Evolutionary conservation across 148 eudicot genomes (phyloP).

Genomic region (Cornus suecica): DNA sequence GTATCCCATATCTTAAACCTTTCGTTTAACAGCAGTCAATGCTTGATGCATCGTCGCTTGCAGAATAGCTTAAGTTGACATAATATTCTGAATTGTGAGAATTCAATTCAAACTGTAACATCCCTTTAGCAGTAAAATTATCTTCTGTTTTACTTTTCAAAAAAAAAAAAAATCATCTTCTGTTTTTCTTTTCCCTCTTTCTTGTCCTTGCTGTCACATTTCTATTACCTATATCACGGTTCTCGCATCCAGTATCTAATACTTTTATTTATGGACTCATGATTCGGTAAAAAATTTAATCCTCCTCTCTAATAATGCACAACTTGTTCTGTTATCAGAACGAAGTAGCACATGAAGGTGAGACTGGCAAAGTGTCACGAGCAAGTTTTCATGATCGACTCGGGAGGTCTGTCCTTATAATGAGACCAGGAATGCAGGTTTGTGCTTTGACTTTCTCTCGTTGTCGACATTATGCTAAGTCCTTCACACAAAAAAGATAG

Average conservation of each 20-base stretch:
- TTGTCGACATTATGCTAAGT: neutral
- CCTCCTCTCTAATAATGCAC: neutral
- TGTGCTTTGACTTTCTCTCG: neutral
- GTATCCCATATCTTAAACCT: too few relatives aligned
- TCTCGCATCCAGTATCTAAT: neutral
- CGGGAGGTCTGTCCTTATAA: constrained; percentile 81
- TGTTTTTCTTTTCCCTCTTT: too few relatives aligned
- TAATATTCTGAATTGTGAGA: neutral
- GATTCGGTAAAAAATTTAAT: neutral
- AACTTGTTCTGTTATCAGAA: constrained; percentile 37
- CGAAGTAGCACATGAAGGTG: constrained; percentile 91
- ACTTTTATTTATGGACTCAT: neutral
- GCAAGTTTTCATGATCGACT: constrained; percentile 75
- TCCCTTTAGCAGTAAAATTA: neutral
- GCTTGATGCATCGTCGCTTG: neutral
- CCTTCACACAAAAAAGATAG: too few relatives aligned
- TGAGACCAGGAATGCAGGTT: constrained; percentile 99
- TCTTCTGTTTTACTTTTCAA: too few relatives aligned
- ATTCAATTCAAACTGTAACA: neutral
- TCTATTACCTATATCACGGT: neutral
- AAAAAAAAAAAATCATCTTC: neutral
- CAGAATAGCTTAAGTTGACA: neutral
- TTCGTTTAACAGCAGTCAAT: neutral
- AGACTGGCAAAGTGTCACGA: constrained; percentile 82
- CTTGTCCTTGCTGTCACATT: neutral